Evolutionary conservation across 108 stramenopile species (phyloP), one percentile per base, ranked within the genome.

Genomic region (Halocafeteria seosinensis): DNA sequence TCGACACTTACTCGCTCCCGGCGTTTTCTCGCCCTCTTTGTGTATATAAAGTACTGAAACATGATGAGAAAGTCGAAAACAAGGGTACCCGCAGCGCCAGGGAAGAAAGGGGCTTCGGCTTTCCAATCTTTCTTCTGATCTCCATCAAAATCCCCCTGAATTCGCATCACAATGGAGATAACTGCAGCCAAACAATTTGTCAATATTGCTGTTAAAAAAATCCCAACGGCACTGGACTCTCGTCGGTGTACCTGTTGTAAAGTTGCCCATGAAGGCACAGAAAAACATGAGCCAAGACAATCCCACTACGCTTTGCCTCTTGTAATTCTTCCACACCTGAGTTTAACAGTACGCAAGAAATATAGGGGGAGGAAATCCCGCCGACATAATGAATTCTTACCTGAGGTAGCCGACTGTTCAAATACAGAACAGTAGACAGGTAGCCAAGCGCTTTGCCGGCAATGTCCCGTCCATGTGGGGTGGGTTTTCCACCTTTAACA

Each of bases 261-360:
- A 31, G 66, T 67, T 67, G 66, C 66, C 66, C 62, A 67, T 63
- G 12, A 67, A 65, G 6, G 66, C 66, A 11, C 61, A 62, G n/a
- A 37, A n/a, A 50, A 67, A 67, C 66, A 67, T 67, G 62, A 67
- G 35, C n/a, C 65, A 61, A 32, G 62, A 63, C 12, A 67, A 60
- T 6, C 66, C 66, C 35, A 47, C 59, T 3, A 67, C 66, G 29
- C 42, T 50, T 42, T 38, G 29, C 31, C 61, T 38, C 17, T 28
- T 38, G 33, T 26, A 61, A 50, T 67, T 67, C 66, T 67, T 67
- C 23, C 53, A 12, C 24, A 65, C 11, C n/a, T n/a, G n/a, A n/a
- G n/a, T n/a, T n/a, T n/a, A n/a, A n/a, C n/a, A n/a, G n/a, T n/a
- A n/a, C n/a, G n/a, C n/a, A n/a, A n/a, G n/a, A n/a, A n/a, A n/a